Evolutionary conservation across 805 yeast genomes (phyloP).

Genomic region (Yarrowia yakushimensis): DNA sequence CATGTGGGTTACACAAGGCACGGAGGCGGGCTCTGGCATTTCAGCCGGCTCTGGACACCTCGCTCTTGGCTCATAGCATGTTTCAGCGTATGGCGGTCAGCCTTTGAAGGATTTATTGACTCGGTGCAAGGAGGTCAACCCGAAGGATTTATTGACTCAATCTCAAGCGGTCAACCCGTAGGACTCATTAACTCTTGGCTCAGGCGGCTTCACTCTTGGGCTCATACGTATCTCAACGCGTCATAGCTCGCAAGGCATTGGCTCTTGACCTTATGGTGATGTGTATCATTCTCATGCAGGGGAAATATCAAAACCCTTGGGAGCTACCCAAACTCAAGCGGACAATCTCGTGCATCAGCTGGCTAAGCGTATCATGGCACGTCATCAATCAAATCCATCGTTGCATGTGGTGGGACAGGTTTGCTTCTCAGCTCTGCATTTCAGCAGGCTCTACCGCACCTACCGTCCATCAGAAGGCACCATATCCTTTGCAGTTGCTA

Average conservation of each 20-base stretch:
- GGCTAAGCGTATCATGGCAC: neutral
- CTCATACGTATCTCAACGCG: slow-evolving; percentile 1
- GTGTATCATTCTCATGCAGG: slow-evolving; percentile 8
- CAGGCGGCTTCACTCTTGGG: slow-evolving; percentile 12
- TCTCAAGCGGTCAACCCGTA: neutral
- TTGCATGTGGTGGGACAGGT: slow-evolving; percentile 9
- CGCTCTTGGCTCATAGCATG: slow-evolving; percentile 10
- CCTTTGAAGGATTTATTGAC: neutral
- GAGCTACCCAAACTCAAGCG: slow-evolving; percentile 18
- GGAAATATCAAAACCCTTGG: slow-evolving; percentile 11
- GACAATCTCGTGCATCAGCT: neutral
- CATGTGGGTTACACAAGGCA: neutral
- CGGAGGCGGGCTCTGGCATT: slow-evolving; percentile 14
- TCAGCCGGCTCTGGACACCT: slow-evolving; percentile 16
- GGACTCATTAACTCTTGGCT: slow-evolving; percentile 3
- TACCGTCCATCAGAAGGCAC: slow-evolving; percentile 1
- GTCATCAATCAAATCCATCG: neutral
- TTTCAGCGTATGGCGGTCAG: slow-evolving; percentile 9
- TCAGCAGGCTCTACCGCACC: slow-evolving; percentile 20
- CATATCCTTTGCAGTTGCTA: slow-evolving; percentile 5
- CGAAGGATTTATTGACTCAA: neutral
- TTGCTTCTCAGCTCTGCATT: slow-evolving; percentile 14
- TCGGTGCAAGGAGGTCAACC: neutral
- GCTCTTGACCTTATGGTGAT: neutral
- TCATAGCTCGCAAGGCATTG: slow-evolving; percentile 4